These are phyloP conservation scores for Fusarium sp. DNA, from an alignment of 2,329 filamentous ascomycete species.

Conservation along the genomic window DNA sequence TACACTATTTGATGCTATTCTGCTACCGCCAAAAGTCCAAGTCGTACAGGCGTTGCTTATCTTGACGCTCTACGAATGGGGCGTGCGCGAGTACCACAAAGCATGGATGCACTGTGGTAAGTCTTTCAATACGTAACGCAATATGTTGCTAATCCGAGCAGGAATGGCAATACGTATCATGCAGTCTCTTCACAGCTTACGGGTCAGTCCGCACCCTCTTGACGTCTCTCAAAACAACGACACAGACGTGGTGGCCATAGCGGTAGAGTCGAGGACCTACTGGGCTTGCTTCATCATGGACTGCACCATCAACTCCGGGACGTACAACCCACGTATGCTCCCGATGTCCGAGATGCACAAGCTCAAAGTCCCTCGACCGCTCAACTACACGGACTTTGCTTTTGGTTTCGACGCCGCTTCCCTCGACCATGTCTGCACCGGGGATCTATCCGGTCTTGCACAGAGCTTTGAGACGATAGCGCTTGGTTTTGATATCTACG, in stretches of 20 bases:
- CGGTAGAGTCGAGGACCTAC: conserved; percentile 57
- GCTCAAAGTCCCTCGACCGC: conserved; percentile 50
- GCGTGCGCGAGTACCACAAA: conserved; percentile 57
- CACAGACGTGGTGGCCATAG: conserved; percentile 30
- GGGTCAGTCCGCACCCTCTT: conserved; percentile 32
- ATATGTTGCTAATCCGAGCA: rapidly evolving
- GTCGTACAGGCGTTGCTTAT: conserved; percentile 58
- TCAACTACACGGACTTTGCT: conserved; percentile 55
- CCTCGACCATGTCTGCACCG: background rate
- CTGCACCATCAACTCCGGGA: conserved; percentile 59
- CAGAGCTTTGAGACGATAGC: conserved; percentile 54
- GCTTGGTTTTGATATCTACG: conserved; percentile 60
- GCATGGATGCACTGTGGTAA: conserved; percentile 58
- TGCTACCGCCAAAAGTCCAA: conserved; percentile 42
- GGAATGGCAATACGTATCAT: conserved; percentile 46
- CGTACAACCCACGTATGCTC: conserved; percentile 55
- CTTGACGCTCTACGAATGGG: conserved; percentile 59
- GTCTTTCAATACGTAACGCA: rapidly evolving
- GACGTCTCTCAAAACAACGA: conserved; percentile 34
- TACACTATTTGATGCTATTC: conserved; percentile 27
- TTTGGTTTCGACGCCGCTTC: conserved; percentile 51
- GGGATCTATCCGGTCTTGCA: conserved; percentile 12
- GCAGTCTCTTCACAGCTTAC: conserved; percentile 45
- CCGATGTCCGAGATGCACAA: conserved; percentile 54
- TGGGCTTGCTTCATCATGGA: conserved; percentile 63